These are phyloP conservation scores for Dispira parvispora DNA, from an alignment of 192 early-diverging fungal genomes.

Conservation along the genomic window DNA sequence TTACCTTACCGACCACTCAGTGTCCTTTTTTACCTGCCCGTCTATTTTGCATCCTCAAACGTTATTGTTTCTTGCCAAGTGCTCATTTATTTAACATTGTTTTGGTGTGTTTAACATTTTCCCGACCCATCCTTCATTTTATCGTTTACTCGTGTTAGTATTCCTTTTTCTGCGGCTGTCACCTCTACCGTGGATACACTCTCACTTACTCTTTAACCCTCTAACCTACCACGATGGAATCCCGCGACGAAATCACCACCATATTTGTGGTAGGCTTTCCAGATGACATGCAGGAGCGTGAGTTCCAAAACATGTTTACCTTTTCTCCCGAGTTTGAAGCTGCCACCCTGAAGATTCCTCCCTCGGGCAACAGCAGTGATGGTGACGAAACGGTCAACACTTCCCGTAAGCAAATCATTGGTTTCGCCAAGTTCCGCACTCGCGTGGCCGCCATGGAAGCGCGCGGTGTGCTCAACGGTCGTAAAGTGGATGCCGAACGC, in stretches of 20 bases:
- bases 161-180: too few species aligned
- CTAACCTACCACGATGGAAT: neutral
- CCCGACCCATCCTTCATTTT: too few species aligned
- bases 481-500: conserved; percentile 77
- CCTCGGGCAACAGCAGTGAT: conserved; percentile 35
- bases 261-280: conserved; percentile 99
- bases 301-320: conserved; percentile 99
- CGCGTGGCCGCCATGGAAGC: conserved; percentile 83
- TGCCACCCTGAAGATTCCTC: conserved; percentile 83
- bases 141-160: too few species aligned
- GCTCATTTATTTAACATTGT: too few species aligned
- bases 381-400: conserved; percentile 15
- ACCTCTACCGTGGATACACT: too few species aligned
- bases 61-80: too few species aligned
- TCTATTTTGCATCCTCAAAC: too few species aligned
- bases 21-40: too few species aligned
- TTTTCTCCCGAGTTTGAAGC: conserved; percentile 97
- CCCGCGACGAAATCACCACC: conserved; percentile 86
- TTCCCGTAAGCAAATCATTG: conserved; percentile 36
- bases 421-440: conserved; percentile 94
- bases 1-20: too few species aligned
- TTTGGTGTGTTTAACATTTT: too few species aligned
- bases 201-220: too few species aligned
- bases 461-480: conserved; percentile 75
- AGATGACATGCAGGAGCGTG: conserved; percentile 95